Base-by-base conservation (phyloP, 352 stramenopile species). In the Phytophthora agathidicida region DNA sequence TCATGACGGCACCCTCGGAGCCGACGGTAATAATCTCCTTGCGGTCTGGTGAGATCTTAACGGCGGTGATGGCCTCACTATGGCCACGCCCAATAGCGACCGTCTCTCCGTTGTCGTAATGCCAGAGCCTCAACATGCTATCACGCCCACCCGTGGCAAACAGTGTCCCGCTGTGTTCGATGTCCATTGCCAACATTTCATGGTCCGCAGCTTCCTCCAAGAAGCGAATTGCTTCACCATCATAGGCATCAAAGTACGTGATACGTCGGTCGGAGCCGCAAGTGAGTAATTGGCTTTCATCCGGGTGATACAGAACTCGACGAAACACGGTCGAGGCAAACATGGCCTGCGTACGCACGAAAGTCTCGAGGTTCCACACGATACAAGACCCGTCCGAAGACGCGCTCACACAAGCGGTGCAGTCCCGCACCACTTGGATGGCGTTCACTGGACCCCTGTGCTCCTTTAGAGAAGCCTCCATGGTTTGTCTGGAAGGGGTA, bases 271-370 rank as follows among this genome's bases (percentile, higher is more conserved):
- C 97, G 14, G 82, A 92, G 35, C 95, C 94, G 64, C 92, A 98
- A 28, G 96, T 99, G 45, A 99, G 78, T 62, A 98, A 86, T 71
- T 99, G 96, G 28, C 80, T 96, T 59, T 98, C 95, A 76, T 99
- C 96, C 5, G 96, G 96, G 70, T 99, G 96, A 77, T 98, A 99
- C 27, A 95, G 54, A 17, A 98, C 83, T 44, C 85, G 68, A 41
- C 94, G 90, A 67, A 99, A 99, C 8, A 99, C 86, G 11, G 94
- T 98, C 41, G 86, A 94, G 24, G 97, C 96, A 62, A 98, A 98
- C 77, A 99, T 90, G 24, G 96, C 96, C 53, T 98, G 86, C 26
- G 96, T 88, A 27, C 96, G 83, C 27, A 98, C 85, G 53, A 89
- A 95, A 14, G 88, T 96, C 33, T 97, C 72, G 13, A 99, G 80